Percentiles rank a stretch among this genome's conserved stretches.
Evolutionary conservation across 1,139 yeast genomes (phyloP).

Genomic region (Arxiozyma telluris): DNA sequence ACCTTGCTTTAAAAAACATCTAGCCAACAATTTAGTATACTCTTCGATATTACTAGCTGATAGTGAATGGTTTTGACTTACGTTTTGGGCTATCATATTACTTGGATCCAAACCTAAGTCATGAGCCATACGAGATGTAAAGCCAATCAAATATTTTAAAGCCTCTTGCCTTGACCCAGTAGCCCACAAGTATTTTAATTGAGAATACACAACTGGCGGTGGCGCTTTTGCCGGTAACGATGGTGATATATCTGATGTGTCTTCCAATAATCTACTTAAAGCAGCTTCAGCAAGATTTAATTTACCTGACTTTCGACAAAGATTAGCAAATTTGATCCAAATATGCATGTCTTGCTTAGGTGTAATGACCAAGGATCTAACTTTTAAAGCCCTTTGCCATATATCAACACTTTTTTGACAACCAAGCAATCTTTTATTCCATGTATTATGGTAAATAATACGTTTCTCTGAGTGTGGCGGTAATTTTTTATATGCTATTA

Average conservation of each 20-base stretch:
- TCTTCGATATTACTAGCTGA: slow-evolving; percentile 81
- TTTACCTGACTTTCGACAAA: slow-evolving; percentile 93
- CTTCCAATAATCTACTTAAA: slow-evolving; percentile 62
- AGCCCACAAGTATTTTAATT: slow-evolving; percentile 95
- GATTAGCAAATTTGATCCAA: slow-evolving; percentile 97
- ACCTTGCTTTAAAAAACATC: slow-evolving; percentile 95
- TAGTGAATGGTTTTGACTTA: slow-evolving; percentile 39
- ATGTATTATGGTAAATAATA: slow-evolving; percentile 73
- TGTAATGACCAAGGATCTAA: slow-evolving; percentile 86
- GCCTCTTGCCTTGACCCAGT: slow-evolving; percentile 87
- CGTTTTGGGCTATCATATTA: slow-evolving; percentile 67
- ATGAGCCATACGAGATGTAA: slow-evolving; percentile 85
- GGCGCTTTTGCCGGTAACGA: slow-evolving; percentile 74
- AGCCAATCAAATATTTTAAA: slow-evolving; percentile 74
- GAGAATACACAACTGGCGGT: slow-evolving; percentile 96
- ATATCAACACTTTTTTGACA: slow-evolving; percentile 96
- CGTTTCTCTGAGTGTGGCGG: slow-evolving; percentile 80
- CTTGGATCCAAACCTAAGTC: slow-evolving; percentile 76
- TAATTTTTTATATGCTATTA: slow-evolving; percentile 75
- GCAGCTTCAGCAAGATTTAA: slow-evolving; percentile 90
- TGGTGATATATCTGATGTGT: slow-evolving; percentile 36
- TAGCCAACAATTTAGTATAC: slow-evolving; percentile 79
- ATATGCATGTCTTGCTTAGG: slow-evolving; percentile 97
- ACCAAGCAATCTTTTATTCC: slow-evolving; percentile 89
- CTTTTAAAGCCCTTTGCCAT: slow-evolving; percentile 95